Conservation (phyloP, 2,329 filamentous ascomycete species). For the Stagonosporopsis cucurbitacearum region DNA sequence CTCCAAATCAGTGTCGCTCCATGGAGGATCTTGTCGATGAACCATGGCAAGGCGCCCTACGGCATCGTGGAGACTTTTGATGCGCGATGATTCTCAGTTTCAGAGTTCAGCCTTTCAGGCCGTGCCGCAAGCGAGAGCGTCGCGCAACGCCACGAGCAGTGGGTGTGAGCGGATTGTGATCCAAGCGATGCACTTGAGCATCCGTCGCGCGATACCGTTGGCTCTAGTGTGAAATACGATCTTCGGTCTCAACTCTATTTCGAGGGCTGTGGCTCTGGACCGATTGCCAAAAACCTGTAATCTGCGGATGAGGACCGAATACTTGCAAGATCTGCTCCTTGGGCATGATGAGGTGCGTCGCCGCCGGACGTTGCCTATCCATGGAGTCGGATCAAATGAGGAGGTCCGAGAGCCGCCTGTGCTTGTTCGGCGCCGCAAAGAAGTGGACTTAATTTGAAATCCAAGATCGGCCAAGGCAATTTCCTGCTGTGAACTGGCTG, state of each 20-base stretch:
- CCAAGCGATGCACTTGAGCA: conserved; percentile 26
- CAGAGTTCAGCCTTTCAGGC: conserved; percentile 30
- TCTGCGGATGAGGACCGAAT: background rate
- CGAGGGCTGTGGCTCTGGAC: conserved; percentile 11
- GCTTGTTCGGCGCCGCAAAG: conserved; percentile 27
- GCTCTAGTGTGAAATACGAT: conserved; percentile 25
- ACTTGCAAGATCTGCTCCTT: conserved; percentile 1
- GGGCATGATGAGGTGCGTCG: conserved; percentile 5
- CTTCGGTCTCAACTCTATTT: conserved; percentile 16
- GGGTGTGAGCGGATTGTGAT: conserved; percentile 33
- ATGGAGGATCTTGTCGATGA: background rate
- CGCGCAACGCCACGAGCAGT: conserved; percentile 18
- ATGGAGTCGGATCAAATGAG: conserved; percentile 4
- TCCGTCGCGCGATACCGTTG: conserved; percentile 35
- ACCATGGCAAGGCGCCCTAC: conserved; percentile 19
- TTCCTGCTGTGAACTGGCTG: conserved; percentile 6
- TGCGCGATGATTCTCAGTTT: conserved; percentile 35
- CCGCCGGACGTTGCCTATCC: background rate
- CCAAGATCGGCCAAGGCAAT: conserved; percentile 23
- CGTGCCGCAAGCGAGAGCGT: conserved; percentile 27
- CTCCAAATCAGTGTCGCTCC: conserved; percentile 22
- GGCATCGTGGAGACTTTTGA: conserved; percentile 11
- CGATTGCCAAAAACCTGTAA: conserved; percentile 7
- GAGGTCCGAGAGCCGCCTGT: conserved; percentile 16
- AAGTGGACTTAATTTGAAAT: conserved; percentile 25